Percentiles rank a stretch among this genome's conserved stretches.
These are phyloP conservation scores for Lichtheimia corymbifera DNA, from an alignment of 371 early-diverging fungal species.

Conservation along the genomic window DNA sequence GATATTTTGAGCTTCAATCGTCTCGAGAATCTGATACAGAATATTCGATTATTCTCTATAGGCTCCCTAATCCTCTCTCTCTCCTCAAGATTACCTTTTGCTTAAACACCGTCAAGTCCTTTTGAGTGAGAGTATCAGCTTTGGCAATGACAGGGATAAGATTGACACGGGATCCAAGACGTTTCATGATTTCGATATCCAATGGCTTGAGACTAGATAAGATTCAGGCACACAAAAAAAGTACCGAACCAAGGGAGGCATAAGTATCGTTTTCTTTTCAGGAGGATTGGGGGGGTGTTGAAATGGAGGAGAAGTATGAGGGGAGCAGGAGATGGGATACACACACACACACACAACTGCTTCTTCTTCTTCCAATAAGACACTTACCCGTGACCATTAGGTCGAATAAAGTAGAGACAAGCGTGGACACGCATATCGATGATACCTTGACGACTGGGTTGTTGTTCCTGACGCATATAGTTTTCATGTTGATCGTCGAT, in stretches of 20 bases:
- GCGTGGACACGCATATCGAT: slow-evolving; percentile 85
- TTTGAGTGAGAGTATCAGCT: slow-evolving; percentile 68
- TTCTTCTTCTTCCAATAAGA: not conserved
- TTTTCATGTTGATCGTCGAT: slow-evolving; percentile 95
- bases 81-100: slow-evolving; percentile 45
- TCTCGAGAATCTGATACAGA: slow-evolving; percentile 62
- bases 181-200: slow-evolving; percentile 90
- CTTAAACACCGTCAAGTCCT: slow-evolving; percentile 79
- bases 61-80: not conserved
- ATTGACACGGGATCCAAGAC: slow-evolving; percentile 80
- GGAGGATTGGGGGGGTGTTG: not conserved
- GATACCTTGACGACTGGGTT: slow-evolving; percentile 54
- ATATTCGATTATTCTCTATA: not conserved
- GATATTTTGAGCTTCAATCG: slow-evolving; percentile 73
- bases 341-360: not conserved
- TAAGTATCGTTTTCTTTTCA: no score
- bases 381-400: slow-evolving; percentile 82
- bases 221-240: not conserved
- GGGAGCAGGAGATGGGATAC: no score
- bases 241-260: no score
- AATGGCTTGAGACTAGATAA: slow-evolving; percentile 75
- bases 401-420: slow-evolving; percentile 93
- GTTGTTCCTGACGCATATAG: slow-evolving; percentile 80
- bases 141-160: slow-evolving; percentile 83
- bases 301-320: no score